Conservation (phyloP, 2,329 filamentous ascomycete genomes). For the Bipolaris cookei region DNA sequence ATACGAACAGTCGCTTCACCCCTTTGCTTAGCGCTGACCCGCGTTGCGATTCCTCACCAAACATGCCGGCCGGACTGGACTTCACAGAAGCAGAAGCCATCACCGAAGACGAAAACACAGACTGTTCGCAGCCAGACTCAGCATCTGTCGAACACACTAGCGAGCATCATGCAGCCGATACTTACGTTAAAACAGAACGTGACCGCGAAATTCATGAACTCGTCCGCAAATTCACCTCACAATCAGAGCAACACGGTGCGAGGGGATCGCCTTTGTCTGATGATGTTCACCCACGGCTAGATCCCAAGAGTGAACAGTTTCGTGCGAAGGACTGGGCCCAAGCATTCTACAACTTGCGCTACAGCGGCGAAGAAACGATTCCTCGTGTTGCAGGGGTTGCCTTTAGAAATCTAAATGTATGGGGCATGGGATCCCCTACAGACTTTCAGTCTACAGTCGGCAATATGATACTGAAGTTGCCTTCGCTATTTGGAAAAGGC, state of each 20-base stretch:
- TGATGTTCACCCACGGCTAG: constrained; percentile 47
- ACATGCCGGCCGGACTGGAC: constrained; percentile 3
- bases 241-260: constrained; percentile 44
- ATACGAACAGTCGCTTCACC: neutral
- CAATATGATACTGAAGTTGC: constrained; percentile 64
- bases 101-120: neutral
- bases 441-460: constrained; percentile 72
- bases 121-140: neutral
- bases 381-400: constrained; percentile 64
- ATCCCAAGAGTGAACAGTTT: constrained; percentile 54
- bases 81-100: neutral
- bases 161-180: neutral
- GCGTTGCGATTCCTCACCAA: neutral
- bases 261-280: constrained; percentile 40
- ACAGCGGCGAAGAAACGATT: constrained; percentile 57
- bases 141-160: constrained; percentile 17
- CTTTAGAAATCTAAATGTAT: constrained; percentile 69
- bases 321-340: constrained; percentile 53
- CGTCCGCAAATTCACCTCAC: constrained; percentile 45
- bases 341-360: constrained; percentile 53
- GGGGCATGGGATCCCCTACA: constrained; percentile 68
- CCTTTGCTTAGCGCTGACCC: neutral
- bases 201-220: constrained; percentile 36
- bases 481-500: constrained; percentile 58
- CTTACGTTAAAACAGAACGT: constrained; percentile 15